These are phyloP conservation scores for Erysiphe pisi DNA, from an alignment of 2,329 filamentous ascomycete genomes.

Conservation along the genomic window DNA sequence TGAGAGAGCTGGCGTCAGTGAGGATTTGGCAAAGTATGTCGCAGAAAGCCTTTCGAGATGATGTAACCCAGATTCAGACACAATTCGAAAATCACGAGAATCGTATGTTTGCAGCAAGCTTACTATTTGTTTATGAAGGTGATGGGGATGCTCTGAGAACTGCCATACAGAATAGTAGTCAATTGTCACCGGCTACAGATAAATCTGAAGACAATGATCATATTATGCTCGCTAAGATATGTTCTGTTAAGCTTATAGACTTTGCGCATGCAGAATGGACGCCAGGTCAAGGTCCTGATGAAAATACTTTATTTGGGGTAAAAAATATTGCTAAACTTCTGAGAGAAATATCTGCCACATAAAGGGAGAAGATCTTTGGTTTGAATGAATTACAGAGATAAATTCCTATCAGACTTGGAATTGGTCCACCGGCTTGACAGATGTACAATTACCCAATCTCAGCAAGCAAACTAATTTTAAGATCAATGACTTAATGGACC, in stretches of 20 bases:
- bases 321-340: slow-evolving; percentile 62
- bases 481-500: too few species aligned
- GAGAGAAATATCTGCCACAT: slow-evolving; percentile 40
- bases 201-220: slow-evolving; percentile 44
- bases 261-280: slow-evolving; percentile 85
- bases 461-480: too few species aligned
- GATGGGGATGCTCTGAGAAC: slow-evolving; percentile 45
- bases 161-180: slow-evolving; percentile 37
- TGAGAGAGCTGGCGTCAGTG: slow-evolving; percentile 47
- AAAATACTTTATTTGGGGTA: slow-evolving; percentile 69
- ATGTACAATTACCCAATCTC: too few species aligned
- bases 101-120: slow-evolving; percentile 48
- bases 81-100: slow-evolving; percentile 48
- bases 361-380: neutral
- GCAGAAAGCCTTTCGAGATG: slow-evolving; percentile 45
- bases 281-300: slow-evolving; percentile 70
- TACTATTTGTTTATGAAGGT: slow-evolving; percentile 56
- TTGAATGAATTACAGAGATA: too few species aligned
- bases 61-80: slow-evolving; percentile 45
- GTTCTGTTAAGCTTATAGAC: slow-evolving; percentile 79
- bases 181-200: slow-evolving; percentile 34
- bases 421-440: too few species aligned
- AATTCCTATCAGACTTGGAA: too few species aligned
- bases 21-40: slow-evolving; percentile 47
- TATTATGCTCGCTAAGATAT: slow-evolving; percentile 53